Percentiles rank a stretch among this genome's conserved stretches.
These are phyloP conservation scores for Leucocoprinus birnbaumii DNA, from an alignment of 768 basidiomycete species.

Conservation along the genomic window DNA sequence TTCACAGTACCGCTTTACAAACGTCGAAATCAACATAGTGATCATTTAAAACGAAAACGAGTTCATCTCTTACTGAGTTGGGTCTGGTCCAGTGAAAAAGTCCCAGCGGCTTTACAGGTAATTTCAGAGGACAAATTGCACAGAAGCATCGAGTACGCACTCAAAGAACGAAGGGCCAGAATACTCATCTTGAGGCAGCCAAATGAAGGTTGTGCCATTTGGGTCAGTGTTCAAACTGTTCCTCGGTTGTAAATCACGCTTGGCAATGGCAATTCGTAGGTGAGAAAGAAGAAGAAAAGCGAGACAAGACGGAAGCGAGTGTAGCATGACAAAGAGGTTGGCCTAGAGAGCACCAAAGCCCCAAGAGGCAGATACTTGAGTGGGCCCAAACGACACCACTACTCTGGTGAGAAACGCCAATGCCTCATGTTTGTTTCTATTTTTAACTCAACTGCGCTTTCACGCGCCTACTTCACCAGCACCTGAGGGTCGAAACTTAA, in stretches of 20 bases:
- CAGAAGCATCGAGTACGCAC: conserved; percentile 36
- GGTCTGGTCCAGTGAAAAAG: conserved; percentile 62
- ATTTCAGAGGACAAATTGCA: background rate
- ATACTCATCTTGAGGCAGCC: conserved; percentile 68
- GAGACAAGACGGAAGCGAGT: conserved; percentile 9
- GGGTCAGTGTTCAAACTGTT: conserved; percentile 35
- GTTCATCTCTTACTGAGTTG: conserved; percentile 71
- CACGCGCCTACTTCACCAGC: too few relatives aligned
- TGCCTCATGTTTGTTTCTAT: background rate
- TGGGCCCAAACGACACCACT: background rate
- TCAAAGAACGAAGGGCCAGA: conserved; percentile 68
- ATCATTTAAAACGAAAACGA: conserved; percentile 15
- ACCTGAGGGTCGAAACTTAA: background rate
- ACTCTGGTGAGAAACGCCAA: background rate
- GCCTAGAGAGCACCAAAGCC: background rate
- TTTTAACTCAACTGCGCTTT: background rate
- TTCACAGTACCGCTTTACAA: conserved; percentile 60
- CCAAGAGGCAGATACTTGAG: background rate
- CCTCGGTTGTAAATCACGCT: conserved; percentile 14
- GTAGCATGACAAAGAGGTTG: background rate
- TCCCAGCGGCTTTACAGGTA: conserved; percentile 42
- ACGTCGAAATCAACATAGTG: conserved; percentile 13
- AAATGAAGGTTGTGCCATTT: conserved; percentile 53
- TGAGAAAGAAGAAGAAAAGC: conserved; percentile 8
- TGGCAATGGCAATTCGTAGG: background rate